Percentiles rank a stretch among this genome's conserved stretches.
These are phyloP conservation scores for Blepharisma undulans DNA, from an alignment of 169 alveolate genomes.

Conservation along the genomic window DNA sequence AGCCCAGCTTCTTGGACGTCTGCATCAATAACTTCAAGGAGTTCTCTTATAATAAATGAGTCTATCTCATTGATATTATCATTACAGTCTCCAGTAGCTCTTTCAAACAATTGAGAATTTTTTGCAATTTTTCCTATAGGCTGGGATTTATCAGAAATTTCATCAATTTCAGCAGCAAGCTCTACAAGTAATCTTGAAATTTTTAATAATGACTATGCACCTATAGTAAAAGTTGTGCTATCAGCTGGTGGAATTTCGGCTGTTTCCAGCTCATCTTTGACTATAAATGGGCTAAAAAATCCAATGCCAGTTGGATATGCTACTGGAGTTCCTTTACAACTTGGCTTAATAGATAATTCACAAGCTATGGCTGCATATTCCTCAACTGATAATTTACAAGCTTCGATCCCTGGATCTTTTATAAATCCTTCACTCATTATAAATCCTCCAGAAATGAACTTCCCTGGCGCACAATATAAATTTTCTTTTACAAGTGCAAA, in stretches of 20 bases:
- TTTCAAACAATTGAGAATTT: not conserved
- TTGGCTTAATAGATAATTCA: not conserved
- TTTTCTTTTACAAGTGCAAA: not conserved
- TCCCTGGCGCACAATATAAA: not conserved
- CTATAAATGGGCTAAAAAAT: not conserved
- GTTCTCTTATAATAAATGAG: not conserved
- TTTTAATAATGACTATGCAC: not conserved
- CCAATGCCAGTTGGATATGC: not conserved
- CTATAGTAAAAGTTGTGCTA: not conserved
- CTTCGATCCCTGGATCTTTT: not conserved
- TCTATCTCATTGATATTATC: not conserved
- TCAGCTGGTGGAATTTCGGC: not conserved
- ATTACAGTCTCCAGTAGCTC: not conserved
- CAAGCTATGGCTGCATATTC: not conserved
- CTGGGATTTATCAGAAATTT: not conserved
- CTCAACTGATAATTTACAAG: not conserved
- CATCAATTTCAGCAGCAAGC: not conserved
- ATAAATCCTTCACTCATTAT: not conserved
- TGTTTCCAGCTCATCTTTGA: not conserved
- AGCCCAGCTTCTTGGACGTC: not conserved
- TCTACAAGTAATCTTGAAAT: not conserved
- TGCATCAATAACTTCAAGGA: not conserved
- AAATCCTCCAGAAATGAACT: not conserved
- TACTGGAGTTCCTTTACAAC: not conserved
- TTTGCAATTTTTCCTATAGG: not conserved